These are phyloP conservation scores for Kockiozyma suomiensis DNA, from an alignment of 805 yeast genomes.

Conservation along the genomic window DNA sequence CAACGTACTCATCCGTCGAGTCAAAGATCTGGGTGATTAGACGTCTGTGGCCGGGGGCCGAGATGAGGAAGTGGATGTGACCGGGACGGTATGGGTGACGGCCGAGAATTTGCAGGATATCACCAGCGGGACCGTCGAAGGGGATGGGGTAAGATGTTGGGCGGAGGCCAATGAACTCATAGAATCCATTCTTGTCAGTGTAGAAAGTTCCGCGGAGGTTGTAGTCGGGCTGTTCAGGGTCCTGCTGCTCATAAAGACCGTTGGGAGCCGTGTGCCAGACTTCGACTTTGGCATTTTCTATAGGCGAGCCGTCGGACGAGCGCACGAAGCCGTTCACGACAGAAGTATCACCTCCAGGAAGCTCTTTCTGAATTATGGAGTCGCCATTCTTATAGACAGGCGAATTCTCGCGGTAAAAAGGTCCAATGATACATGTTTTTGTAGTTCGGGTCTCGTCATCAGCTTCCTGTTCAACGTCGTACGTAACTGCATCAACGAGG, in stretches of 20 bases:
- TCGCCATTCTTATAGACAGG: constrained; percentile 41
- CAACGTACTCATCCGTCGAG: constrained; percentile 38
- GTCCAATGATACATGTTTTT: constrained; percentile 43
- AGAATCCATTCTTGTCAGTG: constrained; percentile 38
- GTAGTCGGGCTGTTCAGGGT: constrained; percentile 43
- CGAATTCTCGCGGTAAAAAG: constrained; percentile 42
- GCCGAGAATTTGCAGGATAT: constrained; percentile 40
- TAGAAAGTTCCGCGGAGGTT: constrained; percentile 42
- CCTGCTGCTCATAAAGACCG: constrained; percentile 44
- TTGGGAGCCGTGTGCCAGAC: constrained; percentile 46
- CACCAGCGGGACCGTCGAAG: constrained; percentile 46
- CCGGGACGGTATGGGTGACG: constrained; percentile 46
- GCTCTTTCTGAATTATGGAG: constrained; percentile 41
- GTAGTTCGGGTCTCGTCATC: constrained; percentile 30
- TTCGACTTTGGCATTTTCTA: constrained; percentile 40
- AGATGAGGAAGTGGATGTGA: constrained; percentile 40
- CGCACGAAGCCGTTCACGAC: constrained; percentile 39
- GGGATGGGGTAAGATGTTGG: constrained; percentile 46
- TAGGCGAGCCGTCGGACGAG: constrained; percentile 38
- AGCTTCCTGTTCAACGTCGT: constrained; percentile 32
- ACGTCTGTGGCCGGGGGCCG: constrained; percentile 38
- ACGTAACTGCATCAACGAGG: constrained; percentile 41
- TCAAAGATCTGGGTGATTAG: constrained; percentile 44
- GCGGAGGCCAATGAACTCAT: constrained; percentile 39
- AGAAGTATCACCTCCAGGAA: constrained; percentile 39